Conservation (phyloP, 331 rosid species). For the Rosa hybrid region DNA sequence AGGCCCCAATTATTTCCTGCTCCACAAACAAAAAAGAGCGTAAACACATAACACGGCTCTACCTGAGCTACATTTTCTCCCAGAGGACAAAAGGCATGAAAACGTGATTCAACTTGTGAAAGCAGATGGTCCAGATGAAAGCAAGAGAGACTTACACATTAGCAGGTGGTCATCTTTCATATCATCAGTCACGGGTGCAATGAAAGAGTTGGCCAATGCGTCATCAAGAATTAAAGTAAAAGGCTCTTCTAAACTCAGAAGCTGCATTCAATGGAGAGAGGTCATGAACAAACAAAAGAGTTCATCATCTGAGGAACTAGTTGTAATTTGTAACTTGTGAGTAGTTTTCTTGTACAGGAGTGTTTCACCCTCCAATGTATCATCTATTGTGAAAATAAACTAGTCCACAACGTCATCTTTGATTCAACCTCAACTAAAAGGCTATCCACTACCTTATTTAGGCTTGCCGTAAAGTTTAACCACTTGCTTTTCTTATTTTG, state of each 20-base stretch:
- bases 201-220: constrained; percentile 85
- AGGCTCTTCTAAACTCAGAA: constrained; percentile 73
- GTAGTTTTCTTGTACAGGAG: background rate
- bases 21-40: background rate
- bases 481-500: constrained; percentile 69
- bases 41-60: background rate
- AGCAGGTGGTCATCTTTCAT: constrained; percentile 80
- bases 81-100: background rate
- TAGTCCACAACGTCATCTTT: background rate
- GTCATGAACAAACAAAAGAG: background rate
- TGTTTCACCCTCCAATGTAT: background rate
- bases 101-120: background rate
- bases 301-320: background rate
- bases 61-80: background rate
- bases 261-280: constrained; percentile 47
- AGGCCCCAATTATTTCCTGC: background rate
- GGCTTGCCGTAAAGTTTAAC: constrained; percentile 61
- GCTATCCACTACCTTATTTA: constrained; percentile 61
- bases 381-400: background rate
- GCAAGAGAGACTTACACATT: constrained; percentile 53
- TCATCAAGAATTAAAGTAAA: constrained; percentile 94
- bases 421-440: background rate
- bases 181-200: constrained; percentile 86
- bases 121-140: background rate
- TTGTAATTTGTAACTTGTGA: background rate